Evolutionary conservation across 1,139 yeast species (phyloP), one percentile per base, ranked within the genome.

Genomic region (Pichia sp.): DNA sequence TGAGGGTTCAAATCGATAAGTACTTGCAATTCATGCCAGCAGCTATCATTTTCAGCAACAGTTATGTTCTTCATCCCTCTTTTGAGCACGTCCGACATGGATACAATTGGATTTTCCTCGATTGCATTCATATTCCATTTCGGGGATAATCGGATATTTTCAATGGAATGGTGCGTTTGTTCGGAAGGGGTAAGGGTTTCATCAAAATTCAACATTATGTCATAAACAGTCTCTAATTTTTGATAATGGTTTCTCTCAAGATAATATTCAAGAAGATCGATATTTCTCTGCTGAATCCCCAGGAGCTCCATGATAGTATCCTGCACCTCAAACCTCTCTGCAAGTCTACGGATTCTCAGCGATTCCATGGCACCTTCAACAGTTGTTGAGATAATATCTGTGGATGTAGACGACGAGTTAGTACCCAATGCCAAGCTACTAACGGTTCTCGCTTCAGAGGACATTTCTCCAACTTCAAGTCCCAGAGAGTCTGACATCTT

Each of bases 171-270:
- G 10, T 22, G 22, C 8, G 38, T 21, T 22, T 33, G 33, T 6
- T 33, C 5, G 2, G 10, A 12, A 3, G 10, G 4, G 1, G 38
- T 26, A 15, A 35, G 8, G 4, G 18, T 3, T 1, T 34, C 16
- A 33, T 35, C 25, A 22, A 37, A 28, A 49, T 53, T 32, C 34
- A 47, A 15, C 27, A 66, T 50, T 6, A 67, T 48, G 23, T 60
- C 64, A 18, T 57, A 50, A 26, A 67, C 45, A 3, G 66, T 48
- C 20, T 47, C 48, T 4, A 50, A 32, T 22, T 56, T 49, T 30
- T 58, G 51, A 11, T 52, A 50, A 1, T 51, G 34, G 26, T 49
- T 46, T 29, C 40, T 37, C 5, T 25, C 29, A 10, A 43, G 37
- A 28, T 42, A 45, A 18, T 34, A 34, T 11, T 36, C 43, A 12